Evolutionary conservation across 371 early-diverging fungal genomes (phyloP), one percentile per base, ranked within the genome.

Genomic region (Mucor mucedo): DNA sequence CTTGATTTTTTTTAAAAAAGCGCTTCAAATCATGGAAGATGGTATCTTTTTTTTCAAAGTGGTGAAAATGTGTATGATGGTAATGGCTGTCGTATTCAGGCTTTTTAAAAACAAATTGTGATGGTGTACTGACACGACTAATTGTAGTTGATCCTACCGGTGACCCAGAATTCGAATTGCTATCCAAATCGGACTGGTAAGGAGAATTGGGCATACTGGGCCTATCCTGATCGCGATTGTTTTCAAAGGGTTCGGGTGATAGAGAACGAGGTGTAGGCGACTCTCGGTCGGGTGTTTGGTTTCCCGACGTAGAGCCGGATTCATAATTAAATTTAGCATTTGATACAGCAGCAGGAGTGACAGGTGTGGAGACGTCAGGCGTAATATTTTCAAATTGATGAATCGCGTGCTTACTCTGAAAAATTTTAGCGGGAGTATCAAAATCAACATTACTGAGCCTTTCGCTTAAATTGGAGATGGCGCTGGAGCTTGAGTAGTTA

Each of bases 21-120:
- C 80, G 75, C 50, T 83, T 84, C 28, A 86, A 68, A 7, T 84
- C 86, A 52, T 82, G 77, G 13, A 86, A 80, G 11, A 86, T 60
- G 40, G 79, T 73, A 27, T 86, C 83, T 29, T 77, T 78, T 58
- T 71, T 75, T 47, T 79, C 79, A 8, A 71, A 52, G 57, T 75
- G 81, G 62, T 77, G 81, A 55, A 78, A 82, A 55, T 78, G 79
- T 3, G 77, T 79, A 41, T 75, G 64, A 49, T 78, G 77, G 39
- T 74, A 82, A 38, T 77, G 70, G 10, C 65, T 73, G 49, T 82
- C 69, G 53, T 82, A 82, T 65, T 75, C 68, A 5, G 82, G 82
- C 44, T 69, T 73, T 40, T 82, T 77, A 47, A 82, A 82, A n/a
- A 77, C 62, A 53, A 82, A 82, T 62, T 82, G 82, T 8, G 79